Evolutionary conservation across 2,329 filamentous ascomycete species (phyloP), one percentile per base, ranked within the genome.

Genomic region (Talaromyces sp.): DNA sequence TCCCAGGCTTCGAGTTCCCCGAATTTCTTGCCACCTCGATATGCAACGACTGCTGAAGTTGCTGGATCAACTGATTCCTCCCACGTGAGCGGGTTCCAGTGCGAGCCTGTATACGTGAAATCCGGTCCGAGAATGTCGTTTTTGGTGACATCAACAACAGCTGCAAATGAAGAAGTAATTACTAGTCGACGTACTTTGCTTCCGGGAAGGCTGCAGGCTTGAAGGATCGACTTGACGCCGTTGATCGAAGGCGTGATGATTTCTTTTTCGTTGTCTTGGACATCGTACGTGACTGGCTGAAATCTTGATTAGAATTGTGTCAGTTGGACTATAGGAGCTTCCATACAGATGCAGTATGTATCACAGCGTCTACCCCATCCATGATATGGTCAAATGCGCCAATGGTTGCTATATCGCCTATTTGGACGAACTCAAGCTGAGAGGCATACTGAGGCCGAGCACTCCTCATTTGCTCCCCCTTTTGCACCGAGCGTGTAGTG

Each of bases 1-100:
- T 72, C 66, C 71, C 71, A 73, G 2, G 72, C 72, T 11, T 60
- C 60, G 1, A 60, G 51, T 54, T 67, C 66, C 7, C 65, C 65
- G 55, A 55, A 63, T 32, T 63, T 63, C 11, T 63, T 63, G 15
- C 53, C 54, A 1, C 62, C 62, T 13, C 63, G 62, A 28, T 64
- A 65, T 7, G 63, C 63, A 22, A 62, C 47, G 27, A 39, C 19
- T 1, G 56, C 59, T 6, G 56, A 52, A 1, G 55, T 54, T 9
- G 55, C 22, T 13, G 62, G 59, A 22, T 54, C 52, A 5, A 52
- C 28, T 15, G 59, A 55, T 32, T 63, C 62, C 25, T 63, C 59
- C 28, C 58, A 63, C 0, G 62, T 63, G 2, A 62, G 32, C 25
- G 62, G 62, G 39, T 63, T 63, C 62, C 62, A 63, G 30, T 63